Conservation (phyloP, 2,329 filamentous ascomycete species). For the Pleoardoris graminearum region DNA sequence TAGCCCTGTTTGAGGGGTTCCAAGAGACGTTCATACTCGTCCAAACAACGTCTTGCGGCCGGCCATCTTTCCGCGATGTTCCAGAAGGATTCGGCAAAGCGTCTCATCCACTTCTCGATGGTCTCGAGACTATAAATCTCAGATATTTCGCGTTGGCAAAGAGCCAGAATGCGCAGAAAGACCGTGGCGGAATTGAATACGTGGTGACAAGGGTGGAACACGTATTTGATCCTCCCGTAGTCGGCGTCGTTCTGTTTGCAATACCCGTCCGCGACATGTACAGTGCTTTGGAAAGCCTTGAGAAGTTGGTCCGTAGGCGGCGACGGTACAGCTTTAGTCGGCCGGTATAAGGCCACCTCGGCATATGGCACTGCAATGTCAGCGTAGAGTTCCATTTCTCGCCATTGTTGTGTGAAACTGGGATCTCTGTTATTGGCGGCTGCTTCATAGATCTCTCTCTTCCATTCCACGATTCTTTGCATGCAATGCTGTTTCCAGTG, state of each 20-base stretch:
- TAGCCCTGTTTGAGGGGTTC: slow-evolving; percentile 40
- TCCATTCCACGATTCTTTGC: slow-evolving; percentile 37
- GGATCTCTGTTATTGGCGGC: slow-evolving; percentile 34
- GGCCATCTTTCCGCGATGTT: slow-evolving; percentile 43
- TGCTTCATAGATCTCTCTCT: slow-evolving; percentile 32
- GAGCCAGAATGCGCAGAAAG: slow-evolving; percentile 37
- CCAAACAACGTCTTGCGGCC: slow-evolving; percentile 37
- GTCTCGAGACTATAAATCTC: slow-evolving; percentile 28
- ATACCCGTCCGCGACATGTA: slow-evolving; percentile 40
- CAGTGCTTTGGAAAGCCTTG: slow-evolving; percentile 32
- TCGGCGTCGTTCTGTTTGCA: slow-evolving; percentile 38
- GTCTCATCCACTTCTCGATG: slow-evolving; percentile 36
- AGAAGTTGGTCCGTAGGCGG: slow-evolving; percentile 35
- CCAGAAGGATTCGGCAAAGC: slow-evolving; percentile 38
- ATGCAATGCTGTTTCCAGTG: slow-evolving; percentile 36
- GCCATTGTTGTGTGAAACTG: slow-evolving; percentile 33
- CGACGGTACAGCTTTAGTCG: slow-evolving; percentile 29
- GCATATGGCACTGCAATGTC: slow-evolving; percentile 40
- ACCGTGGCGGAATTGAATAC: slow-evolving; percentile 39
- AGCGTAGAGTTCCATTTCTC: slow-evolving; percentile 41
- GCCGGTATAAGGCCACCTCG: slow-evolving; percentile 35
- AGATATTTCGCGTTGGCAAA: slow-evolving; percentile 38
- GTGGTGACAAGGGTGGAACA: slow-evolving; percentile 45
- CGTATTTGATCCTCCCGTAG: slow-evolving; percentile 43
- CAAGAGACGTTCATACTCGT: slow-evolving; percentile 40